Base-by-base conservation (phyloP, 2,329 filamentous ascomycete species). In the Neocucurbitaria cava region DNA sequence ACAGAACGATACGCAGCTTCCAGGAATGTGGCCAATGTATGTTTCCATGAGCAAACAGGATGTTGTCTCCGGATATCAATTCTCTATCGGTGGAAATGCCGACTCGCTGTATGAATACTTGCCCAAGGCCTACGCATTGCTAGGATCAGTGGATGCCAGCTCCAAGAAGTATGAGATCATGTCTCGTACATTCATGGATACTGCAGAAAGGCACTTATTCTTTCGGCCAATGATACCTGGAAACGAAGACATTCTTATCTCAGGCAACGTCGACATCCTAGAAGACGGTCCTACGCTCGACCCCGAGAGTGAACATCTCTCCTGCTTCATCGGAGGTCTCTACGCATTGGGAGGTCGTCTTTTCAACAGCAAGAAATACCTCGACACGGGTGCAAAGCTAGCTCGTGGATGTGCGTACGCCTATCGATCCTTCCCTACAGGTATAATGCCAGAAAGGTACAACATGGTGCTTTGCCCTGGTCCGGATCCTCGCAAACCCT, bases 1-100 rank as follows among this genome's bases (percentile, higher is more conserved):
- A 77, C 91, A 96, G 77, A 85, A 87, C 64, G 74, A 80, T 4
- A 93, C 89, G 0, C 81, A 82, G 3, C 78, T 96, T 7, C 86
- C 89, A 1, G 92, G 93, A 1, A 84, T 96, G 66, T 96, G 94
- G 80, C 92, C 93, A 0, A 84, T 90, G 60, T 80, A 80, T 35
- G 77, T 97, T 1, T 65, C 66, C 23, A 73, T 73, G 70, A 53
- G 47, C 9, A 38, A 48, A 4, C 58, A 69, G 45, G 69, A 75
- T 42, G 67, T 75, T 13, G 56, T 66, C 6, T 61, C 61, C 20
- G 67, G 68, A 9, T 64, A 65, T 40, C 65, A 71, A 36, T 73
- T 68, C 52, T 69, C 70, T 18, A 64, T 76, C 26, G 71, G 68
- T 7, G 72, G 68, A 13, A 74, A 73, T 41, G 71, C 73, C 17